Conservation (phyloP, 2,329 filamentous ascomycete species). For the Microcyclosporella mali region DNA sequence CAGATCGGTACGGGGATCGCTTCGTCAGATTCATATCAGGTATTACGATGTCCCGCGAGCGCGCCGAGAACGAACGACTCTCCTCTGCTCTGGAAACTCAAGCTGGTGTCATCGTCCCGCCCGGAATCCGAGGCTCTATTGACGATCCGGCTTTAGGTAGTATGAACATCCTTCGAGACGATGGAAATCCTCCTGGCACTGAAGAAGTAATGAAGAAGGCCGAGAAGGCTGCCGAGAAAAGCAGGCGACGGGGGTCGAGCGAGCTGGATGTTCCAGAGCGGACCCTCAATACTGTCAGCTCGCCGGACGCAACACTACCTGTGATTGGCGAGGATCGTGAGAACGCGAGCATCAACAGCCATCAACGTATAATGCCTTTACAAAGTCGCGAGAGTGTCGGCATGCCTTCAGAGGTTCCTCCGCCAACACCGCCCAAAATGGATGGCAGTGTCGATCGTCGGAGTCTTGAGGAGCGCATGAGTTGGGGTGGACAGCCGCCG, state of each 20-base stretch:
- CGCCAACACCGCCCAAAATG: constrained; percentile 29
- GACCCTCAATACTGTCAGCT: constrained; percentile 53
- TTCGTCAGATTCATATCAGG: constrained; percentile 89
- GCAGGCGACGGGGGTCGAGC: constrained; percentile 40
- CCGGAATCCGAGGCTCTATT: constrained; percentile 24
- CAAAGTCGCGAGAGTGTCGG: constrained; percentile 24
- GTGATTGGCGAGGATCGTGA: constrained; percentile 90
- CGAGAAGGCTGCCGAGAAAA: constrained; percentile 59
- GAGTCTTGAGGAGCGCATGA: constrained; percentile 17
- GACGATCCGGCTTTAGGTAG: constrained; percentile 35
- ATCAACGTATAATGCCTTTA: constrained; percentile 17
- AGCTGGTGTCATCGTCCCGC: constrained; percentile 15
- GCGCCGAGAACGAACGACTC: constrained; percentile 53
- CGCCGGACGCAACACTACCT: constrained; percentile 60
- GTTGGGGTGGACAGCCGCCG: constrained; percentile 32
- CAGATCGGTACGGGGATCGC: constrained; percentile 83
- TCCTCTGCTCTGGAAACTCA: constrained; percentile 24
- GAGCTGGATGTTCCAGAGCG: constrained; percentile 58
- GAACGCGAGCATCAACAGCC: constrained; percentile 51
- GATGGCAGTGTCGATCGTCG: constrained; percentile 19
- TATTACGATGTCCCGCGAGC: constrained; percentile 84
- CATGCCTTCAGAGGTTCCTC: constrained; percentile 25
- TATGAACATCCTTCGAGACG: constrained; percentile 31
- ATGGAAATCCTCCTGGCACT: constrained; percentile 35
- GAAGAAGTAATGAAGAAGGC: constrained; percentile 52